Base-by-base conservation (phyloP, 2,329 filamentous ascomycete genomes). In the Neopestalotiopsis sp. region DNA sequence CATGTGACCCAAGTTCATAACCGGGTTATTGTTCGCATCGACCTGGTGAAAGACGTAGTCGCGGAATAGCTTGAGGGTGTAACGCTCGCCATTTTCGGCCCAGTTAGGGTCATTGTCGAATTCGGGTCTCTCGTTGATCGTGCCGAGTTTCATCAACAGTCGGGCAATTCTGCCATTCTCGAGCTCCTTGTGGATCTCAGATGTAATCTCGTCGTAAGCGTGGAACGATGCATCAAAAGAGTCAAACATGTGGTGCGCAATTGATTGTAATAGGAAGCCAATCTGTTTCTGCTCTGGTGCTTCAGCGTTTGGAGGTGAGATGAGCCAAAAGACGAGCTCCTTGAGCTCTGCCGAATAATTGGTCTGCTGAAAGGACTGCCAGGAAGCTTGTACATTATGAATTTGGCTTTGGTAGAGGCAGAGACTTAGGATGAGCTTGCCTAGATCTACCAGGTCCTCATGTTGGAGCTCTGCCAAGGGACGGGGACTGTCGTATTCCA, bases 31-130 rank as follows among this genome's bases (percentile, higher is more conserved):
- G 68, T 94, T 90, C 38, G 89, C 88, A 78, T 98, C 94, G 13
- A 98, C 94, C 76, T 97, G 95, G 79, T 99, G 96, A 82, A 98
- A 99, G 56, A 98, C 94, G 75, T 97, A 98, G 81, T 99, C 96
- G 64, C 96, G 90, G 84, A 98, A 98, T 9, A 99, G 87, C 81
- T 97, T 98, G 72, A 99, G 85, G 78, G 94, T 92, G 79, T 97
- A 98, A 34, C 95, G 90, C 75, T 97, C 94, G 32, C 95, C 95
- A 62, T 93, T 96, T 79, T 98, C 95, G 4, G 94, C 93, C 95
- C 96, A 99, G 63, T 89, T 85, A 0, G 87, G 84, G 70, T 95
- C 92, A 56, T 90, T 90, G 66, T 94, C 92, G 71, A 92, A 92
- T 76, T 98, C 95, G 1, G 92, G 93, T 12, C 96, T 90, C 80